Percentiles rank a stretch among this genome's conserved stretches.
These are phyloP conservation scores for Chrysosporium queenslandicum DNA, from an alignment of 2,329 filamentous ascomycete genomes.

Conservation along the genomic window DNA sequence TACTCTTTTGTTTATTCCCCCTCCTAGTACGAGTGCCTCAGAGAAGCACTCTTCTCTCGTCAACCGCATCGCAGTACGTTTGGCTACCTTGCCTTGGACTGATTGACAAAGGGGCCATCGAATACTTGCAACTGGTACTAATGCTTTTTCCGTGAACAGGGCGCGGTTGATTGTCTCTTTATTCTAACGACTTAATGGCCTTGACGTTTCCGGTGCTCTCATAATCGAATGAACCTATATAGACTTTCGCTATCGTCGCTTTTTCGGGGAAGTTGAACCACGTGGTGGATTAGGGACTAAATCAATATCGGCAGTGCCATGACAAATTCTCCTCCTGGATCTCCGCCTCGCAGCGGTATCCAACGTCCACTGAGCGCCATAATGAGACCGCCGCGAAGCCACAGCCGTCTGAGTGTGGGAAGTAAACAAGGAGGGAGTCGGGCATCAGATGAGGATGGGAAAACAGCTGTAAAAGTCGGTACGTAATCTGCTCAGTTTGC, in stretches of 20 bases:
- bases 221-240: conserved; percentile 5
- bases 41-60: neutral
- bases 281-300: neutral
- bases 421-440: conserved; percentile 64
- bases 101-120: neutral
- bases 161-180: neutral
- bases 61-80: neutral
- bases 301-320: conserved; percentile 32
- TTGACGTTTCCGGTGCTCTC: conserved; percentile 5
- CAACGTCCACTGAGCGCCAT: conserved; percentile 72
- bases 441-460: conserved; percentile 79
- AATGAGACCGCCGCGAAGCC: conserved; percentile 65
- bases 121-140: neutral
- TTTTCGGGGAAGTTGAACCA: conserved; percentile 2
- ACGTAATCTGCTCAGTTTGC: conserved; percentile 43
- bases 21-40: too few species aligned
- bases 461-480: conserved; percentile 95
- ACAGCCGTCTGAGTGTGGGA: conserved; percentile 70
- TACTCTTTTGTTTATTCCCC: too few species aligned
- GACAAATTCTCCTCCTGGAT: conserved; percentile 61
- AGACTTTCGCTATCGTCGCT: neutral
- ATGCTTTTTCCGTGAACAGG: neutral
- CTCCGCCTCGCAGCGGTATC: conserved; percentile 42
- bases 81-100: neutral
- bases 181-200: conserved; percentile 4